Base-by-base conservation (phyloP, 345 rosid genomes). In the Brassica incana region DNA sequence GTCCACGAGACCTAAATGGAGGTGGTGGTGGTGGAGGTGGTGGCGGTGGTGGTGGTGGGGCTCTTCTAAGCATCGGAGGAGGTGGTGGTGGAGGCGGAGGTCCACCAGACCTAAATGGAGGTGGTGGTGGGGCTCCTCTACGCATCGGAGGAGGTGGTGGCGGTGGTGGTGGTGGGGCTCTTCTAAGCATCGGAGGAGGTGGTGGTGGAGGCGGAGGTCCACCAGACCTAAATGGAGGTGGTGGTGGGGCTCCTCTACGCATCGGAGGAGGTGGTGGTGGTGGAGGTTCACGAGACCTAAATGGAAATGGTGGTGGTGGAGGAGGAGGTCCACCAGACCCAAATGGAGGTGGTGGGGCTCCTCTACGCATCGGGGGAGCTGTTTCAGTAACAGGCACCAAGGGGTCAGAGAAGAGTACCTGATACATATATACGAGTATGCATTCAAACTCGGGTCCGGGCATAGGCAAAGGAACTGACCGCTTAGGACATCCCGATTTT, bases 371-470 rank as follows among this genome's bases (percentile, higher is more conserved):
- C 2, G 56, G 6, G 6, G 56, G 16, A 48, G 15, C 16, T 48
- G 56, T 14, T 50, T 2, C 58, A 7, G 18, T 50, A 50, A n/a
- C 58, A 54, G 60, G 60, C 25, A 54, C 23, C 25, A 16, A 2
- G 25, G 60, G 25, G 9, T 15, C 3, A 54, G 20, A 54, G 60
- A 54, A 54, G 9, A 54, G 23, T 54, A 54, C 60, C 60, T 54
- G 8, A 54, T 54, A 15, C 60, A 15, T 15, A 50, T n/a, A 50
- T 50, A 50, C 83, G 87, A 87, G 90, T 79, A 85, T 83, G 84
- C 82, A 88, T 86, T 90, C 90, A 93, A 90, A 86, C 82, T 27
- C 29, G 29, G 29, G 29, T 27, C 29, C 29, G 3, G 29, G 29
- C 29, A 27, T 27, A 27, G 29, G 3, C 29, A 27, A 27, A 27